Percentiles rank a stretch among this genome's conserved stretches.
These are phyloP conservation scores for Fagopyrum homotropicum DNA, from an alignment of 148 eudicot species.

Conservation along the genomic window DNA sequence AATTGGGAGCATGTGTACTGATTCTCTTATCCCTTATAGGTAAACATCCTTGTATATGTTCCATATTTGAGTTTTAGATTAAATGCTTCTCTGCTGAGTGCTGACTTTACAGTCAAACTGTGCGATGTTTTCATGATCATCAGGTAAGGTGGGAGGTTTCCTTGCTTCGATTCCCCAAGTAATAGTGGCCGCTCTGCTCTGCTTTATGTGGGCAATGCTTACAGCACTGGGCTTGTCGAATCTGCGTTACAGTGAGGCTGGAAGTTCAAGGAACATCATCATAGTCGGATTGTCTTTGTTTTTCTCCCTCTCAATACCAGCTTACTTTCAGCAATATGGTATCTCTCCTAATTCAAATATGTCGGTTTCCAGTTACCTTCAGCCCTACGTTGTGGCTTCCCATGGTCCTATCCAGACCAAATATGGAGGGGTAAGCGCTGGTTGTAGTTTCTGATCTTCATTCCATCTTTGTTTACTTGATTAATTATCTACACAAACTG, in stretches of 20 bases:
- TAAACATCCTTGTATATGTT: conserved; percentile 17
- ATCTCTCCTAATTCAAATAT: conserved; percentile 69
- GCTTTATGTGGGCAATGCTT: conserved; percentile 99
- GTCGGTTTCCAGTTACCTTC: conserved; percentile 76
- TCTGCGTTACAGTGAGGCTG: conserved; percentile 91
- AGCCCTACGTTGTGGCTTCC: conserved; percentile 84
- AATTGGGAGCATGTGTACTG: conserved; percentile 75
- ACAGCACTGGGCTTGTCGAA: conserved; percentile 90
- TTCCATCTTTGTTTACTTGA: background rate
- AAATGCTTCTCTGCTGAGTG: background rate
- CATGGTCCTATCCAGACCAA: conserved; percentile 81
- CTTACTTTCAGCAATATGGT: conserved; percentile 95
- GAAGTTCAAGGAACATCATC: conserved; percentile 94
- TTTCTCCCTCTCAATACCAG: conserved; percentile 78
- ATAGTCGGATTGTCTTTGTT: conserved; percentile 87
- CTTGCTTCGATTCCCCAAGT: conserved; percentile 95
- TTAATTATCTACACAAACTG: background rate
- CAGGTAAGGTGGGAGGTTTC: conserved; percentile 98
- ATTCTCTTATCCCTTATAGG: conserved; percentile 82
- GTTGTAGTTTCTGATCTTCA: background rate
- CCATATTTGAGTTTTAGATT: background rate
- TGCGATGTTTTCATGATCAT: background rate
- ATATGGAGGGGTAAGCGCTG: conserved; percentile 74
- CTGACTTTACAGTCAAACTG: background rate
- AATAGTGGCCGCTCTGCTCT: conserved; percentile 88